Conservation (phyloP, 2,329 filamentous ascomycete genomes). For the Aaosphaeria pasadenensis region DNA sequence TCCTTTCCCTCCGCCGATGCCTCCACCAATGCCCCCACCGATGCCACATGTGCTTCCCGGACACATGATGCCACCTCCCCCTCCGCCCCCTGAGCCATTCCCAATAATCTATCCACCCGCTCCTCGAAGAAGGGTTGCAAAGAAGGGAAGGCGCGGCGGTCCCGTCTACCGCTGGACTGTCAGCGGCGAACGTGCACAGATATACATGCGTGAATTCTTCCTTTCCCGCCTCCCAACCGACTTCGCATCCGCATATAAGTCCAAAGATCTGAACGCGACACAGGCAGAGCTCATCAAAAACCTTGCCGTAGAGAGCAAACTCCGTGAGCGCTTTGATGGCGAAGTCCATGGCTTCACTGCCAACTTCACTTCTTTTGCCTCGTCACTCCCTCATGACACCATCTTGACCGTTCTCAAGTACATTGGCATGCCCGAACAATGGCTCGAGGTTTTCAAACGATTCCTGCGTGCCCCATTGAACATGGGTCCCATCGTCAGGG, state of each 20-base stretch:
- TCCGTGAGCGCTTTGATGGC: slow-evolving; percentile 18
- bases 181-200: slow-evolving; percentile 9
- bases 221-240: slow-evolving; percentile 19
- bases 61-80: not conserved
- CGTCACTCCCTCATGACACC: slow-evolving; percentile 58
- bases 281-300: slow-evolving; percentile 23
- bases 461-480: slow-evolving; percentile 39
- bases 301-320: slow-evolving; percentile 18
- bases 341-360: slow-evolving; percentile 6
- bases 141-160: not conserved
- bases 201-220: slow-evolving; percentile 21
- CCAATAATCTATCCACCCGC: not conserved
- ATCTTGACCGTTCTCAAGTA: slow-evolving; percentile 57
- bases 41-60: not conserved
- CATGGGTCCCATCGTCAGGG: slow-evolving; percentile 17
- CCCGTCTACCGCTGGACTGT: slow-evolving; percentile 4
- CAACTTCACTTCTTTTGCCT: slow-evolving; percentile 51
- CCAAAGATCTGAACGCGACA: slow-evolving; percentile 5
- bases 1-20: not conserved
- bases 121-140: not conserved
- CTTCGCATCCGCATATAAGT: slow-evolving; percentile 7
- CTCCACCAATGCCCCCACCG: not conserved
- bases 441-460: slow-evolving; percentile 58
- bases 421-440: slow-evolving; percentile 56
- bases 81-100: slow-evolving; percentile 8